phyloP scores from a whole-genome alignment of 352 stramenopile genomes.

The Pythium coloratum region DNA sequence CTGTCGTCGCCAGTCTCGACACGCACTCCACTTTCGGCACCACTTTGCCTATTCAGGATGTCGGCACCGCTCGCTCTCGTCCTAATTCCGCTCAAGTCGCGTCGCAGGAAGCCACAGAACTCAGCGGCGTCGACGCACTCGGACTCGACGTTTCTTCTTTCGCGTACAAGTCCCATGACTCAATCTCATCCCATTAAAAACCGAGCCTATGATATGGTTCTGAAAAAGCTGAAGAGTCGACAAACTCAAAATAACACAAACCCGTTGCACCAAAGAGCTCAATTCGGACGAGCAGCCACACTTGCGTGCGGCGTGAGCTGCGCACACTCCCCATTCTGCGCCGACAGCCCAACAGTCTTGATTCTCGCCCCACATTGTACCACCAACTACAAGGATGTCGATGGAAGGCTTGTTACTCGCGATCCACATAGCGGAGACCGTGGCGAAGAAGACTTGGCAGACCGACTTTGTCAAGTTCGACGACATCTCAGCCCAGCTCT shows the following conservation, averaged over 20 bases:
- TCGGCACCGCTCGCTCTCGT: slow-evolving; percentile 10
- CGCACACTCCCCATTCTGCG: not conserved
- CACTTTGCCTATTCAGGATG: not conserved
- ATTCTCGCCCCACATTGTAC: not conserved
- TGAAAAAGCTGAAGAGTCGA: not conserved
- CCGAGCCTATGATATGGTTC: not conserved
- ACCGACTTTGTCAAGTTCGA: slow-evolving; percentile 60
- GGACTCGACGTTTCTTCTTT: slow-evolving; percentile 62
- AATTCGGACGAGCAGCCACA: not conserved
- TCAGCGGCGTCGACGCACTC: slow-evolving; percentile 45
- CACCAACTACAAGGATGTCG: not conserved
- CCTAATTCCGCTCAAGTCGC: slow-evolving; percentile 27
- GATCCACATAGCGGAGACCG: slow-evolving; percentile 27
- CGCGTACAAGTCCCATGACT: slow-evolving; percentile 36
- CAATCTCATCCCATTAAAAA: slow-evolving; percentile 12
- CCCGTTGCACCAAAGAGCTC: not conserved
- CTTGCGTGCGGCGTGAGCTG: not conserved
- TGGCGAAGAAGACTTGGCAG: slow-evolving; percentile 47
- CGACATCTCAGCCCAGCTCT: slow-evolving; percentile 62
- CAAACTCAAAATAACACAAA: not conserved
- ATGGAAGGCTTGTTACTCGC: slow-evolving; percentile 60
- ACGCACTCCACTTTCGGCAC: not conserved
- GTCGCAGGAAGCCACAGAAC: not conserved
- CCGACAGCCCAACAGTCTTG: not conserved
- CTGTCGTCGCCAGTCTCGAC: not conserved